Percentiles rank a stretch among this genome's conserved stretches.
Conservation (phyloP, 306 rosid genomes). For the Ammopiptanthus mongolicus region DNA sequence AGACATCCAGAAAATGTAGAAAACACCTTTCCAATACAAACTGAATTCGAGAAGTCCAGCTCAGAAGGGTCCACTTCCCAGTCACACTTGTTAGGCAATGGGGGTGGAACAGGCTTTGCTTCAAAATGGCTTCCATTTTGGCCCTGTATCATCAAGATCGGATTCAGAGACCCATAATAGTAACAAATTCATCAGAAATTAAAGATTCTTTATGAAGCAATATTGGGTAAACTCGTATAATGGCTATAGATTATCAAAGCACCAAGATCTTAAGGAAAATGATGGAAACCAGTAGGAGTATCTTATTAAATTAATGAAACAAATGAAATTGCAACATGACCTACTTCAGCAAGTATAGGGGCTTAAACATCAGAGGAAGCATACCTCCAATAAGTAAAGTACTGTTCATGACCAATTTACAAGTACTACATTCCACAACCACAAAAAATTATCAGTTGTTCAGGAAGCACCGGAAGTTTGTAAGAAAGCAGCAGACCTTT, state of each 20-base stretch:
- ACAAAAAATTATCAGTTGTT: neutral
- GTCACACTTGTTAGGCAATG: constrained; percentile 89
- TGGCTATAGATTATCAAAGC: neutral
- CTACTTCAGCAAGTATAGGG: neutral
- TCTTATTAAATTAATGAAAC: neutral
- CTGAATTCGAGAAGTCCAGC: constrained; percentile 79
- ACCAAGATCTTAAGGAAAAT: neutral
- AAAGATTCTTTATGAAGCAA: neutral
- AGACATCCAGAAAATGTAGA: neutral
- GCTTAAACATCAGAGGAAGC: neutral
- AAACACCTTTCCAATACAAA: constrained; percentile 73
- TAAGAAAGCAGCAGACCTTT: neutral
- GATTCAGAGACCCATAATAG: neutral
- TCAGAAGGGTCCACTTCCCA: constrained; percentile 95
- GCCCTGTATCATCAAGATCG: constrained; percentile 51
- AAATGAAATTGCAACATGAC: neutral
- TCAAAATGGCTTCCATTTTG: constrained; percentile 91
- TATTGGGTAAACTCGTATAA: neutral
- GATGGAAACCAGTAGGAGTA: neutral
- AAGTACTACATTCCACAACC: neutral
- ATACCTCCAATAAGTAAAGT: neutral
- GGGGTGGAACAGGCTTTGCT: constrained; percentile 66
- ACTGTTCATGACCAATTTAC: neutral
- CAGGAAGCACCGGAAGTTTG: neutral
- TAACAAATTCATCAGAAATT: neutral